Evolutionary conservation across 306 rosid species (phyloP).

Genomic region (Vicia villosa): DNA sequence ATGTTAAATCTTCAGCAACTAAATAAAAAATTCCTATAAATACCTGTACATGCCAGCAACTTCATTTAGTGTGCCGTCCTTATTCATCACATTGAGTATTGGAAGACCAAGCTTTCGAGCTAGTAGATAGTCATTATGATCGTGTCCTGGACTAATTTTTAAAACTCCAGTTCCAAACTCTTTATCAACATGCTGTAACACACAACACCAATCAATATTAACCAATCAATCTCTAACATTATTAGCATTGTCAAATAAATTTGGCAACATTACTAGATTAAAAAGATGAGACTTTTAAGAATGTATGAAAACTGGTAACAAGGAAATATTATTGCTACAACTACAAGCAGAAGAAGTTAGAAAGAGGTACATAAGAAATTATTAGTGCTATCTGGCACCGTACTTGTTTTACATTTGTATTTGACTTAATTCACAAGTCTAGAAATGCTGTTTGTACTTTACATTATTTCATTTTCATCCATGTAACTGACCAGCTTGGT

Average conservation of each 20-base stretch:
- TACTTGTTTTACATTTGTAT: background rate
- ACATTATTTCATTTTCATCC: no score
- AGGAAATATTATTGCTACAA: slow-evolving; percentile 5
- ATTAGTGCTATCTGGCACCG: background rate
- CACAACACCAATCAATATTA: slow-evolving; percentile 26
- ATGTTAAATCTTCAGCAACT: slow-evolving; percentile 27
- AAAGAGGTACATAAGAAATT: background rate
- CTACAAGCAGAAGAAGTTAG: background rate
- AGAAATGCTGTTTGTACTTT: background rate
- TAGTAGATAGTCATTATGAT: slow-evolving; percentile 87
- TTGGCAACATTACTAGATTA: slow-evolving; percentile 12
- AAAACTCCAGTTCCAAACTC: slow-evolving; percentile 96
- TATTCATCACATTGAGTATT: slow-evolving; percentile 95
- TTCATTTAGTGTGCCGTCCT: slow-evolving; percentile 89
- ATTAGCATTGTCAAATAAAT: slow-evolving; percentile 25
- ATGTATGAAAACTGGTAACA: background rate
- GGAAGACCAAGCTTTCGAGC: slow-evolving; percentile 99
- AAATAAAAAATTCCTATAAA: slow-evolving; percentile 21
- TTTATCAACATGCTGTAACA: slow-evolving; percentile 76
- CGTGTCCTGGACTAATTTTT: slow-evolving; percentile 99
- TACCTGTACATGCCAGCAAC: slow-evolving; percentile 93
- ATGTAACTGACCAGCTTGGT: background rate
- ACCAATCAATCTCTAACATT: background rate
- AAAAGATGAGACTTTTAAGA: background rate
- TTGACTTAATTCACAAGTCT: slow-evolving; percentile 13